Evolutionary conservation across 441 rosid species (phyloP), one percentile per base, ranked within the genome.

Genomic region (Biscutella auriculata): DNA sequence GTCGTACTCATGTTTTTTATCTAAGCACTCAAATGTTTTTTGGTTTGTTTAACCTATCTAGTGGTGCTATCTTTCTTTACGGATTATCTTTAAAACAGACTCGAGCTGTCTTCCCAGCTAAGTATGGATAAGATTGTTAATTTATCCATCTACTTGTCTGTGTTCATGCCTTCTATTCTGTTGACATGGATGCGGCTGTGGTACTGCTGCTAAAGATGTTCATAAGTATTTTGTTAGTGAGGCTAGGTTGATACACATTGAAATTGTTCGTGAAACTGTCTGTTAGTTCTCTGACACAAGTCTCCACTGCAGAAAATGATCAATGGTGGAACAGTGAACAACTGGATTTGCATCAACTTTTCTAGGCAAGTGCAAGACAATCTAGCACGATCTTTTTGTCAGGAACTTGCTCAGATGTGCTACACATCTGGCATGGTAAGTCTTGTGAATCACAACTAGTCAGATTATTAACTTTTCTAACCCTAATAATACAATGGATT

Each of bases 331-430:
- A 87, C 85, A 0, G 97, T 91, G 14, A 82, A 65, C 75, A 75
- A 73, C 57, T 91, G 97, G 96, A 70, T 87, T 39, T 91, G 97
- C 82, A 69, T 91, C 12, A 91, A 91, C 66, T 91, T 91, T 63
- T 83, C 96, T 32, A 78, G 93, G 29, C 72, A 27, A 43, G 95
- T 87, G 32, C 88, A 80, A 68, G 96, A 87, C 26, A 65, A 74
- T 14, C 32, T 81, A 30, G 98, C 96, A 1, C 72, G 72, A 34
- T 77, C 81, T 8, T 91, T 91, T 68, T 91, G 98, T 78, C 63
- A 53, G 9, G 95, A 88, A 72, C 95, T 91, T 65, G 88, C 96
- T 35, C 91, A 79, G 41, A 88, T 91, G 98, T 91, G 98, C 65
- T 34, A 70, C 52, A 60, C 68, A 37, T 87, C 94, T 70, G 97